phyloP scores from a whole-genome alignment of 2,329 filamentous ascomycete genomes.

The Botrytis sinoallii region DNA sequence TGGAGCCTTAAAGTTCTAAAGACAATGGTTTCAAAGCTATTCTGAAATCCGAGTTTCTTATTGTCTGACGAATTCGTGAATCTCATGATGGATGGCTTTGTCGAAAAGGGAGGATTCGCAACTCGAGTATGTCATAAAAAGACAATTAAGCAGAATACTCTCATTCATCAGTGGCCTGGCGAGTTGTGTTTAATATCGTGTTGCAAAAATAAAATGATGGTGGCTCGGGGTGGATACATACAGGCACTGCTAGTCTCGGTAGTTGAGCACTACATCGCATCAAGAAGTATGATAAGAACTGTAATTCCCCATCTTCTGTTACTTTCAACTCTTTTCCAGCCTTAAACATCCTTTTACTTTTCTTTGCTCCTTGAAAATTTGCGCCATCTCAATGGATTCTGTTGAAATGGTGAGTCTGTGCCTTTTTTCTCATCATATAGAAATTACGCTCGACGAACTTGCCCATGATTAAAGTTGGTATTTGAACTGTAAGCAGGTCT shows the following conservation, averaged over 20 bases:
- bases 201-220: neutral
- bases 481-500: neutral
- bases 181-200: neutral
- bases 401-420: neutral
- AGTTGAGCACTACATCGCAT: neutral
- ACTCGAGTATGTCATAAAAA: neutral
- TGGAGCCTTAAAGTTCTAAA: neutral
- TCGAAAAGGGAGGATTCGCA: neutral
- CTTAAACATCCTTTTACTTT: slow-evolving; percentile 4
- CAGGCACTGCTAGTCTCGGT: neutral
- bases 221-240: neutral
- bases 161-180: neutral
- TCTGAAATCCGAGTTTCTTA: neutral
- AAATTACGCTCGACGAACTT: neutral
- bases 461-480: neutral
- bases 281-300: neutral
- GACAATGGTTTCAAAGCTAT: neutral
- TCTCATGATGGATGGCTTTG: neutral
- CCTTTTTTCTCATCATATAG: neutral
- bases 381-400: neutral
- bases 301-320: neutral
- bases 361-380: neutral
- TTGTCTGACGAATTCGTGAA: neutral
- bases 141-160: neutral
- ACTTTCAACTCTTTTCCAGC: neutral